These are phyloP conservation scores for Musa schizocarpa DNA, from an alignment of 176 grass and related monocot species.

Conservation along the genomic window DNA sequence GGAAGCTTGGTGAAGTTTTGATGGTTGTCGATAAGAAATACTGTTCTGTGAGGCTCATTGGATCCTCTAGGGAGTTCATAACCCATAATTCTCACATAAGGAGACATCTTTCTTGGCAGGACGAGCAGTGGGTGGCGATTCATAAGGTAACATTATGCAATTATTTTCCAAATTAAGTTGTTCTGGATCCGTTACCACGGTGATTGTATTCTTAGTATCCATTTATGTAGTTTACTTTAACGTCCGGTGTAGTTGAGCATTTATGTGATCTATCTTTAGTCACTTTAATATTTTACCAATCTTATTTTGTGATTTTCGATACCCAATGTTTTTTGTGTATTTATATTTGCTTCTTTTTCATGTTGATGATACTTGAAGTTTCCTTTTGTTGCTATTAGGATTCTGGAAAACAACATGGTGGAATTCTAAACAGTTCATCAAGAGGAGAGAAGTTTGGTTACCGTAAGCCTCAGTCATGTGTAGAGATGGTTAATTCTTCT, in stretches of 20 bases:
- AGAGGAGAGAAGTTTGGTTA: not conserved
- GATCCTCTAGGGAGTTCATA: conserved; percentile 42
- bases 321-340: no score
- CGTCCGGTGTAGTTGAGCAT: no score
- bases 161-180: no score
- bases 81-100: conserved; percentile 38
- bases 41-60: conserved; percentile 50
- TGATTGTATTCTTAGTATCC: no score
- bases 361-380: not conserved
- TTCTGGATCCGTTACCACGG: no score
- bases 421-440: not conserved
- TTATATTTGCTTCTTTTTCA: no score
- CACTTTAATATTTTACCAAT: no score
- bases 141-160: conserved; percentile 38
- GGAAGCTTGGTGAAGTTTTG: conserved; percentile 54
- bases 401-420: not conserved
- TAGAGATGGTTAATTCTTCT: not conserved
- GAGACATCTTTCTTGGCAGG: conserved; percentile 47
- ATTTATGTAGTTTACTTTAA: not conserved
- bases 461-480: not conserved
- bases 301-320: no score
- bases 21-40: conserved; percentile 34
- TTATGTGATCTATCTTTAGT: no score
- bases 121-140: conserved; percentile 53
- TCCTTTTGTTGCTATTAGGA: not conserved